Percentiles rank a stretch among this genome's conserved stretches.
Conservation (phyloP, 2,329 filamentous ascomycete species). For the Neofusicoccum laricinum region DNA sequence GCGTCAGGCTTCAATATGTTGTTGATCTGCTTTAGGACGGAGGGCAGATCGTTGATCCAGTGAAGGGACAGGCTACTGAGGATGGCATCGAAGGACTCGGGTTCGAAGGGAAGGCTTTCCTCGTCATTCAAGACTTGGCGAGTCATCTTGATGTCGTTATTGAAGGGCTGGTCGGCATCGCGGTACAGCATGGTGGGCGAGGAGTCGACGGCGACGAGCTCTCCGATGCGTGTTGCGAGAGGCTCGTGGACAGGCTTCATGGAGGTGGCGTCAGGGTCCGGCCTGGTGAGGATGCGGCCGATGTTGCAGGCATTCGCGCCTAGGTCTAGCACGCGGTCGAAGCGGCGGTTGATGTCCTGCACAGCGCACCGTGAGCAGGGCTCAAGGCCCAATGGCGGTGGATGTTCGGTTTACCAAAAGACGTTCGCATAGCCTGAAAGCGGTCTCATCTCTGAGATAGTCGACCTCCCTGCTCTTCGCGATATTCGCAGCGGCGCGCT, state of each 20-base stretch:
- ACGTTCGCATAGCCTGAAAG: slow-evolving; percentile 76
- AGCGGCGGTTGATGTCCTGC: slow-evolving; percentile 88
- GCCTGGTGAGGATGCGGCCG: slow-evolving; percentile 68
- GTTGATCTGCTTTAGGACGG: slow-evolving; percentile 80
- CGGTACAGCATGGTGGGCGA: slow-evolving; percentile 76
- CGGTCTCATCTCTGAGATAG: slow-evolving; percentile 92
- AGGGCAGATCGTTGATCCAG: slow-evolving; percentile 96
- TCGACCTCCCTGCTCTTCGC: slow-evolving; percentile 77
- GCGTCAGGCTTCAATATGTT: slow-evolving; percentile 81
- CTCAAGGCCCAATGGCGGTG: not conserved
- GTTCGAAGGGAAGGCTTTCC: slow-evolving; percentile 71
- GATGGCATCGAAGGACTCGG: slow-evolving; percentile 81
- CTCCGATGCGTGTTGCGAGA: slow-evolving; percentile 66
- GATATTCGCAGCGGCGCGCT: slow-evolving; percentile 71
- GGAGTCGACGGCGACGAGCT: slow-evolving; percentile 78
- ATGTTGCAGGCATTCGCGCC: slow-evolving; percentile 96
- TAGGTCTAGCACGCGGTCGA: slow-evolving; percentile 81
- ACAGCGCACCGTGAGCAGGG: not conserved
- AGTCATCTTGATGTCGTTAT: slow-evolving; percentile 67
- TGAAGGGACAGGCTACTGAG: slow-evolving; percentile 87
- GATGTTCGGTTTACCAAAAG: slow-evolving; percentile 59
- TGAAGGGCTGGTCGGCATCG: slow-evolving; percentile 72
- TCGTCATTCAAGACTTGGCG: slow-evolving; percentile 73
- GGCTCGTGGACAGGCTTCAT: slow-evolving; percentile 61
- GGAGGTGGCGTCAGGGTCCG: slow-evolving; percentile 63